Evolutionary conservation across 108 stramenopile genomes (phyloP), one percentile per base, ranked within the genome.

Genomic region (Skeletonema marinoi): DNA sequence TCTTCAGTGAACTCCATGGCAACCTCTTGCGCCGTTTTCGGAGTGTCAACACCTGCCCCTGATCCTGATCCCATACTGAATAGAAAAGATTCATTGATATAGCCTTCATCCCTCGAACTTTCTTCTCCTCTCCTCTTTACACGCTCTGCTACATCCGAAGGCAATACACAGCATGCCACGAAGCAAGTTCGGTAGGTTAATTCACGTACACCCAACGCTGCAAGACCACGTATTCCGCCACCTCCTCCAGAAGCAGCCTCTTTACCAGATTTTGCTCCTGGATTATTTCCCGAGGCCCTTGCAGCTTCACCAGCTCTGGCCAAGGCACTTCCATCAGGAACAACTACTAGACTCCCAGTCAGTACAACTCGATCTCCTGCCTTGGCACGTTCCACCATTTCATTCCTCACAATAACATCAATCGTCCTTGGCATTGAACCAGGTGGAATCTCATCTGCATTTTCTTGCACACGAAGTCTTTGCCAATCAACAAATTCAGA

Each of bases 401-500:
- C 98, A 72, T 96, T 91, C 38, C 98, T 73, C 19, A 98, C 81
- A 38, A 99, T 91, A 19, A 99, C 90, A 73, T 99, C 98, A 68
- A 99, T 83, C 14, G 88, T 86, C 10, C 99, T 86, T 6, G 99
- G 99, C 97, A 99, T 97, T 60, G 87, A 88, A 17, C 99, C 99
- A 7, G 99, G 92, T 7, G 99, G 99, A 38, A 99, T 98, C 66
- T 99, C 97, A 68, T 97, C 92, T 12, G 98, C 88, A 71, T 95
- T 95, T 81, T 99, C 99, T 83, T 99, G 99, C 32, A 99, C 97
- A 8, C 98, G 90, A 35, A 99, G 71, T 66, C 96, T 88, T 79
- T 99, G 99, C 98, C 98, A 99, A 75, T 99, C 99, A 6, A 94
- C 93, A 73, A 99, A 98, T 36, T 88, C 86, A 38, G 87, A 90